Evolutionary conservation across 257 asterid genomes (phyloP).

Genomic region (Solanum pennellii): DNA sequence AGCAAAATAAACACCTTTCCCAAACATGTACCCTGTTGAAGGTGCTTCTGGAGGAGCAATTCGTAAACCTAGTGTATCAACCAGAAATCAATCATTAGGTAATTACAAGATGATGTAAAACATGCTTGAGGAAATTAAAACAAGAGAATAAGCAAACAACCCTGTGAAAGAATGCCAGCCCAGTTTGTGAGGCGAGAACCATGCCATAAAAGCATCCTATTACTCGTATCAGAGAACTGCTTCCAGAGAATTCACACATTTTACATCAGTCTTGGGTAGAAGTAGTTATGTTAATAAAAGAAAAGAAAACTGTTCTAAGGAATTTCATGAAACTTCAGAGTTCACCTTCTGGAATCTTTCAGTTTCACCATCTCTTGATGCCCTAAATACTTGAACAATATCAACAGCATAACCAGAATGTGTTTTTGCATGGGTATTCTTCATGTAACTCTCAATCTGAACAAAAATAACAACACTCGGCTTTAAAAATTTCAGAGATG

Average conservation of each 20-base stretch:
- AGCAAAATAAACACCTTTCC: slow-evolving; percentile 96
- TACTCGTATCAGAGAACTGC: slow-evolving; percentile 51
- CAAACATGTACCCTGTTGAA: slow-evolving; percentile 89
- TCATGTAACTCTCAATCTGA: slow-evolving; percentile 73
- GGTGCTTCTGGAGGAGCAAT: slow-evolving; percentile 99
- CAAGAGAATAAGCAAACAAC: slow-evolving; percentile 15
- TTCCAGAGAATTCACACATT: slow-evolving; percentile 1
- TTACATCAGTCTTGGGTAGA: background rate
- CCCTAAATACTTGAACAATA: slow-evolving; percentile 66
- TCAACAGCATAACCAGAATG: slow-evolving; percentile 58
- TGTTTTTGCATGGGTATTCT: slow-evolving; percentile 86
- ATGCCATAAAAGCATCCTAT: slow-evolving; percentile 96
- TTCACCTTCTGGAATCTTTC: slow-evolving; percentile 59
- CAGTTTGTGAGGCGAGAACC: slow-evolving; percentile 95
- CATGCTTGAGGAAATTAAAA: background rate
- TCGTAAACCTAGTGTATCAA: slow-evolving; percentile 50
- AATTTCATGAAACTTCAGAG: background rate
- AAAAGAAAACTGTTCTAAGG: background rate
- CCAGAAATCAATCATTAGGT: background rate
- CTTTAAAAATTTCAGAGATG: background rate
- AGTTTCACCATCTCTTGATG: slow-evolving; percentile 72
- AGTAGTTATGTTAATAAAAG: background rate
- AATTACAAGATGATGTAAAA: background rate
- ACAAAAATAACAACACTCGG: background rate
- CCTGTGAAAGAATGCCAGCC: slow-evolving; percentile 93